phyloP scores from a whole-genome alignment of 495 filamentous ascomycete species.

The Talaromyces thailandensis region DNA sequence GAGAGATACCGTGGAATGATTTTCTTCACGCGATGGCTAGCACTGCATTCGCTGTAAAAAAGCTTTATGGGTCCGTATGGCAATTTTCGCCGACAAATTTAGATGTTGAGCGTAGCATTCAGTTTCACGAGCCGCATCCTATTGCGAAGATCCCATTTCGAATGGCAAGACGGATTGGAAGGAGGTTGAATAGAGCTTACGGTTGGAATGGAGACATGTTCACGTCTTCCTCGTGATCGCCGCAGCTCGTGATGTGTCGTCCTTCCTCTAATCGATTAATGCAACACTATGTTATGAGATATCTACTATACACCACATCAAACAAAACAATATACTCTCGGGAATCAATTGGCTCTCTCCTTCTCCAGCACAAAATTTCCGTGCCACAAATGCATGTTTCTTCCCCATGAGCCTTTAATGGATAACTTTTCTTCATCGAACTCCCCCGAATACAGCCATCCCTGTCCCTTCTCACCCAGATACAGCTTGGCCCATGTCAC shows the following conservation, averaged over 20 bases:
- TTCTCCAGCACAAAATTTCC: not conserved
- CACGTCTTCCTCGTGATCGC: not conserved
- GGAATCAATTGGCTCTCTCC: not conserved
- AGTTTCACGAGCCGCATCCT: constrained; percentile 46
- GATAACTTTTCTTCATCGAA: not conserved
- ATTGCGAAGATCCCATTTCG: constrained; percentile 34
- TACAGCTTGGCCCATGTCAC: constrained; percentile 5
- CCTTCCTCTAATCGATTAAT: not conserved
- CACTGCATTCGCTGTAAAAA: constrained; percentile 35
- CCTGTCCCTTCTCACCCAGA: not conserved
- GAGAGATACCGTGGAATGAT: constrained; percentile 41
- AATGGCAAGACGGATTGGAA: constrained; percentile 26
- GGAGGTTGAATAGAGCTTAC: constrained; percentile 34
- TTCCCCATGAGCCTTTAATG: constrained; percentile 1
- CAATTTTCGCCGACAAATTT: constrained; percentile 30
- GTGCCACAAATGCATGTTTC: not conserved
- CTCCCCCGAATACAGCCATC: not conserved
- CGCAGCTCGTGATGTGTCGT: not conserved
- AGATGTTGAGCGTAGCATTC: constrained; percentile 36
- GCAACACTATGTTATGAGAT: not conserved
- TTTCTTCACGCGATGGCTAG: constrained; percentile 41
- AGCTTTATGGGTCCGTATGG: constrained; percentile 45
- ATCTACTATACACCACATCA: not conserved
- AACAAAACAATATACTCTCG: not conserved
- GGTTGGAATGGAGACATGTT: constrained; percentile 33